Conservation (phyloP, 805 yeast genomes). For the Wickerhamomyces chaumierensis region DNA sequence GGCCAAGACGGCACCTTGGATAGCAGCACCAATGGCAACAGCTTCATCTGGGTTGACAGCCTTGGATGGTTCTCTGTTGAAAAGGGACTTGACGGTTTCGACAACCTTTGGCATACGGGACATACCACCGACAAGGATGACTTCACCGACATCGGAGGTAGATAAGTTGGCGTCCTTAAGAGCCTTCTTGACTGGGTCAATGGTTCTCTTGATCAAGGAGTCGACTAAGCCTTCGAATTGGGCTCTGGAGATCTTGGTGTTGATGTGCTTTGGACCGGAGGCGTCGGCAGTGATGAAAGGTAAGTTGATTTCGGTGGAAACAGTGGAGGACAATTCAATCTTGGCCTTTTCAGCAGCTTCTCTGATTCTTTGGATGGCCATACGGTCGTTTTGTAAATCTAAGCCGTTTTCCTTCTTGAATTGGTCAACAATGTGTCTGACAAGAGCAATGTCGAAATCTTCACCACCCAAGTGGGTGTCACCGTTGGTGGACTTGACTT, state of each 20-base stretch:
- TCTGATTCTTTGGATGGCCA: constrained; percentile 63
- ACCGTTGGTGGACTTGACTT: constrained; percentile 75
- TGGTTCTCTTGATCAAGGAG: constrained; percentile 54
- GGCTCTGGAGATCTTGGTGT: constrained; percentile 48
- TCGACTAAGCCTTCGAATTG: constrained; percentile 61
- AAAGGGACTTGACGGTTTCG: constrained; percentile 47
- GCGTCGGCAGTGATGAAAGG: constrained; percentile 50
- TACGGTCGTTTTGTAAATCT: constrained; percentile 19
- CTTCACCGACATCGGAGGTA: constrained; percentile 61
- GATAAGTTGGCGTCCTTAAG: constrained; percentile 62
- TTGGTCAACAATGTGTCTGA: constrained; percentile 42
- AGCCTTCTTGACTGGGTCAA: constrained; percentile 69
- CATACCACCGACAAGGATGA: constrained; percentile 80
- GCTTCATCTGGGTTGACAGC: constrained; percentile 84
- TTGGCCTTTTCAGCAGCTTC: constrained; percentile 74
- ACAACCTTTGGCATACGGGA: constrained; percentile 80
- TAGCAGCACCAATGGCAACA: constrained; percentile 83
- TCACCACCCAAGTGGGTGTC: constrained; percentile 83
- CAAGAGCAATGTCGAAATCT: constrained; percentile 64
- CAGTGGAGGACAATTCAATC: constrained; percentile 62
- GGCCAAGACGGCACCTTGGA: constrained; percentile 77
- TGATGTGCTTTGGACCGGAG: constrained; percentile 49
- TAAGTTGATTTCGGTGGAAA: constrained; percentile 50
- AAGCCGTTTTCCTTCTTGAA: constrained; percentile 39
- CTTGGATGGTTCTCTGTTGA: constrained; percentile 57